Conservation (phyloP, 1,139 yeast genomes). For the Yamadazyma siamensis region DNA sequence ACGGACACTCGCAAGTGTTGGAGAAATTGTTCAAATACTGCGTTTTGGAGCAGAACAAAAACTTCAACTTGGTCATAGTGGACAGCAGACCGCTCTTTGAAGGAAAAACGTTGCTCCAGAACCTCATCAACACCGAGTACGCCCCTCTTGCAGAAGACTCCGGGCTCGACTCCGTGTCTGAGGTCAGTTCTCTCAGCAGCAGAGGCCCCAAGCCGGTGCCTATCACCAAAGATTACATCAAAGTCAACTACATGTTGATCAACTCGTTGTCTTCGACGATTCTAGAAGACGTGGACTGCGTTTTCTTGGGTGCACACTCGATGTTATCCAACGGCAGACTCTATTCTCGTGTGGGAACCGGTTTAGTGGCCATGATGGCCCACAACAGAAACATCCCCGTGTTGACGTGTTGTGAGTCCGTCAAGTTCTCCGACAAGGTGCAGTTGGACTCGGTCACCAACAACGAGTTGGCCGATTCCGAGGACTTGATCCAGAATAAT, state of each 20-base stretch:
- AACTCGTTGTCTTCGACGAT: conserved; percentile 78
- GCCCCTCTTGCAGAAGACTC: conserved; percentile 23
- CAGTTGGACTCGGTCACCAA: conserved; percentile 93
- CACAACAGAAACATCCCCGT: conserved; percentile 89
- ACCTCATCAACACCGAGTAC: conserved; percentile 42
- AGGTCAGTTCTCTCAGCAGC: conserved; percentile 40
- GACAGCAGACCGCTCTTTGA: conserved; percentile 97
- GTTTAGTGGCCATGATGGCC: conserved; percentile 89
- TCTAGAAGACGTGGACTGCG: conserved; percentile 77
- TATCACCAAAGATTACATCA: conserved; percentile 35
- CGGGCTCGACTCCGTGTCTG: conserved; percentile 25
- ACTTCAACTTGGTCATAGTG: conserved; percentile 78
- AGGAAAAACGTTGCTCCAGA: conserved; percentile 73
- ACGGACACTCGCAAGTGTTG: conserved; percentile 85
- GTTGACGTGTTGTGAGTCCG: conserved; percentile 89
- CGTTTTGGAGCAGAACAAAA: conserved; percentile 54
- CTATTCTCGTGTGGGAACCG: conserved; percentile 93
- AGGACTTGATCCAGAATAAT: conserved; percentile 57
- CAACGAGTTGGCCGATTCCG: conserved; percentile 88
- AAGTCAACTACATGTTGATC: conserved; percentile 63
- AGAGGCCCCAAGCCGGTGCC: conserved; percentile 17
- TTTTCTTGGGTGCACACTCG: conserved; percentile 94
- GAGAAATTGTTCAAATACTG: conserved; percentile 74
- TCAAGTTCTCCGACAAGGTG: conserved; percentile 92
- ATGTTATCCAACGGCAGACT: conserved; percentile 93